Conservation (phyloP, 257 asterid genomes). For the Solanum paucissectum region DNA sequence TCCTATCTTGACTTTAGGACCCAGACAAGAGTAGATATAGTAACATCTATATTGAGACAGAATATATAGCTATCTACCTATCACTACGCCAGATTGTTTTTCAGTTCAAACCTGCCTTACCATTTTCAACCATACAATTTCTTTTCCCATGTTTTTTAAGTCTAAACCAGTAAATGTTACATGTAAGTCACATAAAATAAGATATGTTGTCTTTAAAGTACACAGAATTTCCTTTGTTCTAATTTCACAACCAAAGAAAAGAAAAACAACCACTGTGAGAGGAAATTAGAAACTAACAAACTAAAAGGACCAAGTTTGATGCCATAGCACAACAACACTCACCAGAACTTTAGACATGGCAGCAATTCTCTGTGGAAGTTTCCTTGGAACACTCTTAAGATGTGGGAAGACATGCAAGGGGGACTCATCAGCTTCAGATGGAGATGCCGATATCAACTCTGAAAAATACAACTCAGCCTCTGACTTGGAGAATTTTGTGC, state of each 20-base stretch:
- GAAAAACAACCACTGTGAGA: background rate
- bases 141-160: background rate
- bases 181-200: background rate
- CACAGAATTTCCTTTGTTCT: background rate
- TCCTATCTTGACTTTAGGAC: background rate
- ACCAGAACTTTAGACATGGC: constrained; percentile 89
- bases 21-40: background rate
- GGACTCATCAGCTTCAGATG: constrained; percentile 27
- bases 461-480: constrained; percentile 54
- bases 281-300: background rate
- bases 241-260: background rate
- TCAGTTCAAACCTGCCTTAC: background rate
- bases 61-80: background rate
- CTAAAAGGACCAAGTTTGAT: constrained; percentile 1
- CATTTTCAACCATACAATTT: background rate
- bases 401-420: constrained; percentile 64
- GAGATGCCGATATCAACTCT: constrained; percentile 55
- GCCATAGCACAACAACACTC: constrained; percentile 15
- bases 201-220: background rate
- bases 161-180: background rate
- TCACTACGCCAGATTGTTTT: background rate
- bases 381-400: constrained; percentile 57
- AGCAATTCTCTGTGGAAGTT: constrained; percentile 71
- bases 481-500: constrained; percentile 56
- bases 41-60: background rate